Evolutionary conservation across 768 basidiomycete species (phyloP).

Genomic region (Suillus decipiens): DNA sequence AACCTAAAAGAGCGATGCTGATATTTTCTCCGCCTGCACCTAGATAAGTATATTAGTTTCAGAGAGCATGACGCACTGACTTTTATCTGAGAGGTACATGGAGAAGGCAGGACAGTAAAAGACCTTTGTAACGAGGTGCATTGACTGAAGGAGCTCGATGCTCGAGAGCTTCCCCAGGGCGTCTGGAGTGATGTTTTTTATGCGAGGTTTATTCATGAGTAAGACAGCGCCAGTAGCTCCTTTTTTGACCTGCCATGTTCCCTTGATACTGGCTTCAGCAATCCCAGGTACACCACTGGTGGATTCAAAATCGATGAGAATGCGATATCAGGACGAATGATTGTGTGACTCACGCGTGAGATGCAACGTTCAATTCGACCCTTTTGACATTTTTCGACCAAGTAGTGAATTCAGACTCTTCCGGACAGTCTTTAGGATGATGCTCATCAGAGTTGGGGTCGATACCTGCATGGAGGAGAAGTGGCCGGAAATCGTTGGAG

Average conservation of each 20-base stretch:
- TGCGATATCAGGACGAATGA: background rate
- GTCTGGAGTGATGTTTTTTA: background rate
- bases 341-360: background rate
- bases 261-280: background rate
- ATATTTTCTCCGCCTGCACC: constrained; percentile 5
- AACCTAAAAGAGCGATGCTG: background rate
- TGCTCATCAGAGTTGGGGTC: background rate
- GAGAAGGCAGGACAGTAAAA: constrained; percentile 5
- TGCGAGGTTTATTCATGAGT: constrained; percentile 6
- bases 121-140: background rate
- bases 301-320: background rate
- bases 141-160: background rate
- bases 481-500: background rate
- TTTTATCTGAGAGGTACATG: constrained; percentile 6
- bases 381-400: constrained; percentile 5
- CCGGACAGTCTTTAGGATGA: background rate
- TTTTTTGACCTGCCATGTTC: constrained; percentile 5
- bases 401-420: background rate
- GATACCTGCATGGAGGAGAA: background rate
- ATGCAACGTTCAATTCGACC: background rate
- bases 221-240: constrained; percentile 3
- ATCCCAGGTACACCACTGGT: background rate
- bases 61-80: background rate
- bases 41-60: background rate
- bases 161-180: background rate